Evolutionary conservation across 306 rosid genomes (phyloP).

Genomic region (Corylus avellana): DNA sequence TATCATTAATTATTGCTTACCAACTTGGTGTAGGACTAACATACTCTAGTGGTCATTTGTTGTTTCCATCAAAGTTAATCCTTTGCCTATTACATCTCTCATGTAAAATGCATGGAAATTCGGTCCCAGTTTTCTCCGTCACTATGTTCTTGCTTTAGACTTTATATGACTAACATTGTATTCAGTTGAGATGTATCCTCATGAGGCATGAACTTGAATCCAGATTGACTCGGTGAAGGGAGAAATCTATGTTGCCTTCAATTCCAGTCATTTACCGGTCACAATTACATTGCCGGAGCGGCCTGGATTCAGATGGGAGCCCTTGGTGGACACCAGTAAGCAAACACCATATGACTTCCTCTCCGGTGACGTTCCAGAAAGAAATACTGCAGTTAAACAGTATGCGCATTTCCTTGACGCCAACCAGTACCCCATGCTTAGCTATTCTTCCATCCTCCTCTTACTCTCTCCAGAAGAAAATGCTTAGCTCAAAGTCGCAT

Average conservation of each 20-base stretch:
- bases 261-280: constrained; percentile 70
- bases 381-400: constrained; percentile 66
- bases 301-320: constrained; percentile 86
- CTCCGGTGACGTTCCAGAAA: constrained; percentile 57
- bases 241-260: constrained; percentile 87
- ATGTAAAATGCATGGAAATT: neutral
- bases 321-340: constrained; percentile 86
- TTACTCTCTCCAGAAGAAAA: constrained; percentile 51
- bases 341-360: constrained; percentile 77
- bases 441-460: constrained; percentile 94
- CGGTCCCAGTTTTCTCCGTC: neutral
- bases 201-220: constrained; percentile 29
- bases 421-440: constrained; percentile 85
- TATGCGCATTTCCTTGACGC: constrained; percentile 81
- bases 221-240: constrained; percentile 82
- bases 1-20: neutral
- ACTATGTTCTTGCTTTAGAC: neutral
- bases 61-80: neutral
- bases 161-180: neutral
- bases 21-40: neutral
- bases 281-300: constrained; percentile 72
- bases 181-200: constrained; percentile 24
- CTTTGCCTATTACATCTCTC: neutral
- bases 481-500: constrained; percentile 20
- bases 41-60: neutral